A percentile compares a stretch with the other conserved stretches of the same genome.
phyloP scores from a whole-genome alignment of 2,329 filamentous ascomycete genomes.

The Tolypocladium cylindrosporum region DNA sequence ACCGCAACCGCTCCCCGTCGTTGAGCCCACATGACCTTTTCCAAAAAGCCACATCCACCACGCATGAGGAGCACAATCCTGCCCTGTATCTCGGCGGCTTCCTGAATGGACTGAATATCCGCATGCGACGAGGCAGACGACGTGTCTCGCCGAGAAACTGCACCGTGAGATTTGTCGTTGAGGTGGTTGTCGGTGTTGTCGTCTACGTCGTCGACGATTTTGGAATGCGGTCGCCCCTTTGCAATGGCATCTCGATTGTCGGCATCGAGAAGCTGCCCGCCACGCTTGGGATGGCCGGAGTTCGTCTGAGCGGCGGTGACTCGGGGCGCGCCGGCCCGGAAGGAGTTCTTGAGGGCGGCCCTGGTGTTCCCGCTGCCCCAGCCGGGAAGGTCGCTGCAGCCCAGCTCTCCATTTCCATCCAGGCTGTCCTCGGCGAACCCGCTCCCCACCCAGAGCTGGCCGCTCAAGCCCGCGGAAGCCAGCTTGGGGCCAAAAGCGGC shows the following conservation, averaged over 20 bases:
- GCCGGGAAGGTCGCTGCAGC: conserved; percentile 87
- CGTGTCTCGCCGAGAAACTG: conserved; percentile 22
- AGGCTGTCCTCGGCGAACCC: conserved; percentile 77
- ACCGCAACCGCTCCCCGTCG: conserved; percentile 78
- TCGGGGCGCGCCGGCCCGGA: conserved; percentile 17
- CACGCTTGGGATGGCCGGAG: conserved; percentile 8
- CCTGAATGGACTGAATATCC: conserved; percentile 85
- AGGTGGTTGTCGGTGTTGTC: conserved; percentile 84
- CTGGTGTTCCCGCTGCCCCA: conserved; percentile 59
- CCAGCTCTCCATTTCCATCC: conserved; percentile 71
- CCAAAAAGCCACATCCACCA: conserved; percentile 89
- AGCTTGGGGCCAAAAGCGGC: conserved; percentile 84
- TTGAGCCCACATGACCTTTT: conserved; percentile 97
- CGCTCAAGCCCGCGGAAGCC: conserved; percentile 67
- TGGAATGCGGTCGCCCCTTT: conserved; percentile 4
- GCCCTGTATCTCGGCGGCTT: conserved; percentile 83
- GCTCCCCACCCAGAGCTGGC: conserved; percentile 86
- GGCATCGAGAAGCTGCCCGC: conserved; percentile 14
- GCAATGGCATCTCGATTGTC: conserved; percentile 12
- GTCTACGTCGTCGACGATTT: conserved; percentile 25
- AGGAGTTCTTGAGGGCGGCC: conserved; percentile 28
- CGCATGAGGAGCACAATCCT: conserved; percentile 88
- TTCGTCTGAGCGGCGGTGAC: conserved; percentile 8
- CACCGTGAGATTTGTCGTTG: conserved; percentile 39
- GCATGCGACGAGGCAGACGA: conserved; percentile 50